Percentiles rank a stretch among this genome's conserved stretches.
Conservation (phyloP, 2,329 filamentous ascomycete species). For the Coleophoma crateriformis region DNA sequence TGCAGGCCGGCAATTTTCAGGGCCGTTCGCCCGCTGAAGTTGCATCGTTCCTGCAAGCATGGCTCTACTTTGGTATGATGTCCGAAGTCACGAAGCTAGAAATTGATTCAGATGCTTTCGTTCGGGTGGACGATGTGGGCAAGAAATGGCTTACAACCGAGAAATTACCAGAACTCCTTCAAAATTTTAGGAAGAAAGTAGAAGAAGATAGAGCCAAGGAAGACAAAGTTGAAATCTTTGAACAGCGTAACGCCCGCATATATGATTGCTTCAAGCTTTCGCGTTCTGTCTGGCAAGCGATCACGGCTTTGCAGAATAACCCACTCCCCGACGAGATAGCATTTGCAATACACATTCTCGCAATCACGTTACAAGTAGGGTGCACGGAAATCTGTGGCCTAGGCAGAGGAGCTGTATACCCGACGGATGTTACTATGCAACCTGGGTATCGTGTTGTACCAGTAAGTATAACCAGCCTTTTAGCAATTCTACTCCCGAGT, state of each 20-base stretch:
- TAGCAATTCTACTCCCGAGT: too few species aligned
- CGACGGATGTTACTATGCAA: neutral
- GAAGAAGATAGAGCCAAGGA: neutral
- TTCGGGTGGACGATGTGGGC: conserved; percentile 2
- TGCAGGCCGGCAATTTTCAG: conserved; percentile 5
- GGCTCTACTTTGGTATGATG: conserved; percentile 10
- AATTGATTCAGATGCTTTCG: conserved; percentile 1
- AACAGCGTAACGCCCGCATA: conserved; percentile 1
- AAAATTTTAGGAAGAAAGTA: neutral
- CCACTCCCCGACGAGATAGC: neutral
- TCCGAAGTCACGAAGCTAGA: conserved; percentile 2
- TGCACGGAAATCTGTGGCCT: conserved; percentile 1
- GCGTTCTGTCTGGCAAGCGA: conserved; percentile 2
- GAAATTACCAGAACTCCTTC: conserved; percentile 2
- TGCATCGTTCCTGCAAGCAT: conserved; percentile 6
- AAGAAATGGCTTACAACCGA: conserved; percentile 5
- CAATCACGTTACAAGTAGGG: conserved; percentile 5
- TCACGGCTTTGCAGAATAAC: neutral
- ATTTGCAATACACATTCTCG: conserved; percentile 5
- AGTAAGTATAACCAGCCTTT: too few species aligned
- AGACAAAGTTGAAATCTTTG: neutral
- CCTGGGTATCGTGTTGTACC: conserved; percentile 1
- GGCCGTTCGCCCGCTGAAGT: neutral
- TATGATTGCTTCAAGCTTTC: conserved; percentile 1
- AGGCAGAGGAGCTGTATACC: neutral